Evolutionary conservation across 2,329 filamentous ascomycete genomes (phyloP).

Genomic region (Periconia digitata): DNA sequence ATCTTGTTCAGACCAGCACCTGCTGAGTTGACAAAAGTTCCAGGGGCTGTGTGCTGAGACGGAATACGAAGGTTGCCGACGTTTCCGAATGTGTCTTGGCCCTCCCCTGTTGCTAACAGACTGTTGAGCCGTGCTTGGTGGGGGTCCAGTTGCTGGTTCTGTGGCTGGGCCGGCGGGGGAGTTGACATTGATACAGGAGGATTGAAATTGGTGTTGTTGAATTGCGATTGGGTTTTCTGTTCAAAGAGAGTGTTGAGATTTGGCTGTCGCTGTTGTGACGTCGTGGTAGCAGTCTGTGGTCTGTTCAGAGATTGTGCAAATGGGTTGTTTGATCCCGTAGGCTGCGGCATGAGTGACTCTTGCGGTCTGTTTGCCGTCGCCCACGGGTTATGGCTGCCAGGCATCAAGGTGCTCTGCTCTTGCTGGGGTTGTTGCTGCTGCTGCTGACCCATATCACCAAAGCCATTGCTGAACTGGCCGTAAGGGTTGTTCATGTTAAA

Average conservation of each 20-base stretch:
- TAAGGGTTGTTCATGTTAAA: conserved; percentile 53
- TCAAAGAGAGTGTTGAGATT: conserved; percentile 77
- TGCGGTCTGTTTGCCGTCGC: conserved; percentile 58
- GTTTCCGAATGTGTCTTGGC: conserved; percentile 96
- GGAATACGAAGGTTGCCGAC: conserved; percentile 95
- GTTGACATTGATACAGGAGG: conserved; percentile 49
- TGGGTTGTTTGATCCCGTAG: conserved; percentile 96
- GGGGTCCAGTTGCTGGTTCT: conserved; percentile 52
- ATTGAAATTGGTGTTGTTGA: conserved; percentile 56
- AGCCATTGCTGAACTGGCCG: conserved; percentile 36
- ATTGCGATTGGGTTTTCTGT: conserved; percentile 73
- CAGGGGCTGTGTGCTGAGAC: conserved; percentile 92
- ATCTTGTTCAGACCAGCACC: conserved; percentile 76
- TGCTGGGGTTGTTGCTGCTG: conserved; percentile 46
- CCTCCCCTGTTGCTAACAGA: conserved; percentile 82
- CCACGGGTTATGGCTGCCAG: conserved; percentile 96
- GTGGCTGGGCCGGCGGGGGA: conserved; percentile 44
- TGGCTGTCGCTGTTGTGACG: conserved; percentile 60
- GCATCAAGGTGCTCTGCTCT: conserved; percentile 65
- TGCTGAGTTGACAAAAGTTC: conserved; percentile 94
- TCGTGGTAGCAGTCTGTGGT: conserved; percentile 57
- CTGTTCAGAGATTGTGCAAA: conserved; percentile 75
- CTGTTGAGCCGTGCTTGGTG: conserved; percentile 77
- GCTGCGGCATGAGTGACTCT: conserved; percentile 74
- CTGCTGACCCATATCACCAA: conserved; percentile 42